Evolutionary conservation across 768 basidiomycete species (phyloP).

Genomic region (Cubamyces sp.): DNA sequence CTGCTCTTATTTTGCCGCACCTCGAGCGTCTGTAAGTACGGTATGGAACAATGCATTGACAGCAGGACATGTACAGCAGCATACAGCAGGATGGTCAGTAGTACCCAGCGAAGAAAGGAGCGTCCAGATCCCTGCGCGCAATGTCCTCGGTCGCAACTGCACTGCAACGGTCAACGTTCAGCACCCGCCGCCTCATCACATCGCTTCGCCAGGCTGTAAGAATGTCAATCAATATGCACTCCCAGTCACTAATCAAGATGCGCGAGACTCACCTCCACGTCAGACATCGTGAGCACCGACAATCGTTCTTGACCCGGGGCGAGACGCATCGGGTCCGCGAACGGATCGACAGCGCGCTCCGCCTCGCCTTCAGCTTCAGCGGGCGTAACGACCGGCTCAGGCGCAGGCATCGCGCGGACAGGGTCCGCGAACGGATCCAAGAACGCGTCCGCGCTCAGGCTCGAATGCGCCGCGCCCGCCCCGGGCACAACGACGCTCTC

Average conservation of each 20-base stretch:
- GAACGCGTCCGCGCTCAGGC: constrained; percentile 19
- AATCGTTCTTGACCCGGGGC: constrained; percentile 1
- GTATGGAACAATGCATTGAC: not conserved
- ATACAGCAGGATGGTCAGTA: not conserved
- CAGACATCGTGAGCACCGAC: constrained; percentile 12
- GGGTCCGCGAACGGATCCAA: constrained; percentile 16
- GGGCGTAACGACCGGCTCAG: not conserved
- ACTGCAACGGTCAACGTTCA: not conserved
- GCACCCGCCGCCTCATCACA: constrained; percentile 5
- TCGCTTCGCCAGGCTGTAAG: constrained; percentile 17
- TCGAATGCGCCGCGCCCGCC: constrained; percentile 9
- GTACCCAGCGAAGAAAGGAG: not conserved
- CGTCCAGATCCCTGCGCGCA: not conserved
- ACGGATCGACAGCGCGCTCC: constrained; percentile 4
- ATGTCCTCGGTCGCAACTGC: not conserved
- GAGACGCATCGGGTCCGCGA: constrained; percentile 12
- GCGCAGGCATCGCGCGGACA: not conserved
- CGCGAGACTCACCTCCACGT: constrained; percentile 12
- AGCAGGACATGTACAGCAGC: not conserved
- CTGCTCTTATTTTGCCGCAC: too few species aligned
- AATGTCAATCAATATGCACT: not conserved
- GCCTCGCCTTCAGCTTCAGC: not conserved
- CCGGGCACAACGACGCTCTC: constrained; percentile 12
- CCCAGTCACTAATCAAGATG: not conserved
- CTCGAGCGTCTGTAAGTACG: too few species aligned